These are phyloP conservation scores for Haplosporangium gracile DNA, from an alignment of 192 early-diverging fungal species.

Conservation along the genomic window DNA sequence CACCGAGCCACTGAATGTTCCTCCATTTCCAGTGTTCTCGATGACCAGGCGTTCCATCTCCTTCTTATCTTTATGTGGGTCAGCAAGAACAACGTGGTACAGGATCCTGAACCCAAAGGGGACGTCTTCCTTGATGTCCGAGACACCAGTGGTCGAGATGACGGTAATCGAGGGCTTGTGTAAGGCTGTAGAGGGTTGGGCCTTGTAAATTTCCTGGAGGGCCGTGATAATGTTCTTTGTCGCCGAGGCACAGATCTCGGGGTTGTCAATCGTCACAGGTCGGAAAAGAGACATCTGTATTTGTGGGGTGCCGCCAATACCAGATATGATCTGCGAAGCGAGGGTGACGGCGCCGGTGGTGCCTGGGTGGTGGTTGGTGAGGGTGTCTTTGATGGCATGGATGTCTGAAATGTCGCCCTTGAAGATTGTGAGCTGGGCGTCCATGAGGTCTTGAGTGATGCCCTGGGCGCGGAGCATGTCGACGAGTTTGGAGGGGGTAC, in stretches of 20 bases:
- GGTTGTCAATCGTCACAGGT: slow-evolving; percentile 39
- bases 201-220: slow-evolving; percentile 27
- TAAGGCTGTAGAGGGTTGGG: slow-evolving; percentile 12
- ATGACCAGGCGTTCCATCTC: slow-evolving; percentile 31
- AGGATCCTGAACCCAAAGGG: slow-evolving; percentile 30
- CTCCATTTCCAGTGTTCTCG: background rate
- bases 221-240: slow-evolving; percentile 29
- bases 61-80: slow-evolving; percentile 53
- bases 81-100: slow-evolving; percentile 29
- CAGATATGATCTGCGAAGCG: slow-evolving; percentile 45
- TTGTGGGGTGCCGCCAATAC: slow-evolving; percentile 38
- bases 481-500: slow-evolving; percentile 39
- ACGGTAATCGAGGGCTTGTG: slow-evolving; percentile 37
- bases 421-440: slow-evolving; percentile 36
- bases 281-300: slow-evolving; percentile 6
- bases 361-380: slow-evolving; percentile 10
- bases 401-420: slow-evolving; percentile 38
- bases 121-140: slow-evolving; percentile 30
- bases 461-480: slow-evolving; percentile 45
- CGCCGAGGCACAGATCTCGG: slow-evolving; percentile 28
- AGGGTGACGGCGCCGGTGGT: background rate
- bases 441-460: slow-evolving; percentile 20
- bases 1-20: slow-evolving; percentile 23
- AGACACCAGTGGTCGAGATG: slow-evolving; percentile 41
- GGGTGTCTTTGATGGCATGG: slow-evolving; percentile 25